Evolutionary conservation across 371 early-diverging fungal genomes (phyloP).

Genomic region (Haplosporangium sp.): DNA sequence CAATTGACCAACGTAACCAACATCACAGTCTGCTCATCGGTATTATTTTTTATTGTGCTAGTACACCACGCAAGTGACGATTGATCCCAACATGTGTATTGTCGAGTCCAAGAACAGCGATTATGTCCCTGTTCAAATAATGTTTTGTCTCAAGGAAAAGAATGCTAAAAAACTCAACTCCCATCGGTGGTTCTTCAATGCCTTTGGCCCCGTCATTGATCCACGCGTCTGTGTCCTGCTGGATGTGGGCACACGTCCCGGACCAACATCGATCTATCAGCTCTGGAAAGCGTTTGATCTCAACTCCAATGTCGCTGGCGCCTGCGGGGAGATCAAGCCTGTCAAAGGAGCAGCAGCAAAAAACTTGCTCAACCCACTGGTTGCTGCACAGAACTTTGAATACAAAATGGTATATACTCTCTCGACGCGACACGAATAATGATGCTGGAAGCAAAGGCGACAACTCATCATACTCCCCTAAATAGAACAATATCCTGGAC

Average conservation of each 20-base stretch:
- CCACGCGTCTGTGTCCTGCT: slow-evolving; percentile 83
- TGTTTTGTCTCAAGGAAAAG: slow-evolving; percentile 89
- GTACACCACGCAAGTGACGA: slow-evolving; percentile 79
- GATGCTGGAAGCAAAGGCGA: too few species aligned
- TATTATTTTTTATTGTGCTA: slow-evolving; percentile 3
- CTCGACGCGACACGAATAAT: too few species aligned
- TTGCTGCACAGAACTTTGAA: slow-evolving; percentile 89
- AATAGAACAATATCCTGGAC: slow-evolving; percentile 79
- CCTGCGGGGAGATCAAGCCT: slow-evolving; percentile 79
- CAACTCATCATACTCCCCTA: too few species aligned
- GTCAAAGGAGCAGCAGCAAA: slow-evolving; percentile 63
- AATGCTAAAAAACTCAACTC: slow-evolving; percentile 92
- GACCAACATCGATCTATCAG: slow-evolving; percentile 69
- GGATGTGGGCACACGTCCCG: slow-evolving; percentile 80
- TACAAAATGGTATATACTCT: slow-evolving; percentile 71
- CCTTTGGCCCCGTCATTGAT: slow-evolving; percentile 72
- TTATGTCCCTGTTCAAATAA: slow-evolving; percentile 79
- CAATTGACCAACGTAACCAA: too few species aligned
- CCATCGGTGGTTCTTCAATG: slow-evolving; percentile 92
- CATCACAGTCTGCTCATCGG: too few species aligned
- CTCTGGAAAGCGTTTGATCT: slow-evolving; percentile 78
- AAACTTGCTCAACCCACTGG: slow-evolving; percentile 75
- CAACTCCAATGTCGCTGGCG: slow-evolving; percentile 77
- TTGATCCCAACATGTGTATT: slow-evolving; percentile 64
- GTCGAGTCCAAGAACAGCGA: slow-evolving; percentile 59